Evolutionary conservation across 176 grass and related monocot genomes (phyloP).

Genomic region (Ensete glaucum): DNA sequence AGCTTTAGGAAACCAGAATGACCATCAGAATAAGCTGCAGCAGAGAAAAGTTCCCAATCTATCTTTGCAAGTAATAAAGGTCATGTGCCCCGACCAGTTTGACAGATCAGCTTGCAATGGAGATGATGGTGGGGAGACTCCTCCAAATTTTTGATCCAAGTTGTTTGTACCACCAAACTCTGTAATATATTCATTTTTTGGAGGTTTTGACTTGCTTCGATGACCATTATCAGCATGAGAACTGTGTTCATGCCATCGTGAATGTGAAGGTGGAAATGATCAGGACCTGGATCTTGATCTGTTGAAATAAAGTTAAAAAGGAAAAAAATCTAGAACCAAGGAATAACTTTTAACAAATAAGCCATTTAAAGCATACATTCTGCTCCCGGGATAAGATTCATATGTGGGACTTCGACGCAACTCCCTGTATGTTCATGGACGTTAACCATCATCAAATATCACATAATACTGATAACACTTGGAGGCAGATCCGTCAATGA

Average conservation of each 20-base stretch:
- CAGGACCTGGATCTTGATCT: slow-evolving; percentile 59
- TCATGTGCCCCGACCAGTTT: slow-evolving; percentile 87
- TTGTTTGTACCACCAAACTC: slow-evolving; percentile 82
- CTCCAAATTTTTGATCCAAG: slow-evolving; percentile 37
- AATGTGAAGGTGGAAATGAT: slow-evolving; percentile 77
- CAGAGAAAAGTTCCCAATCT: slow-evolving; percentile 48
- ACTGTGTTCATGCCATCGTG: slow-evolving; percentile 46
- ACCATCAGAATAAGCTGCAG: slow-evolving; percentile 39
- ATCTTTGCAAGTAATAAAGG: slow-evolving; percentile 77
- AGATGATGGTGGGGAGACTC: slow-evolving; percentile 87
- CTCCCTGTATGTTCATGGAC: slow-evolving; percentile 43
- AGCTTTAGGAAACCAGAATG: slow-evolving; percentile 27
- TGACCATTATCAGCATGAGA: slow-evolving; percentile 57
- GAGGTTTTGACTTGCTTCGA: slow-evolving; percentile 60
- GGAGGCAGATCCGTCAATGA: too few species aligned
- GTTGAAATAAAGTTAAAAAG: slow-evolving; percentile 23
- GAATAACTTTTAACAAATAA: not conserved
- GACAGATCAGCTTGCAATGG: slow-evolving; percentile 65
- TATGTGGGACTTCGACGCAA: slow-evolving; percentile 85
- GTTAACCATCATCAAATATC: not conserved
- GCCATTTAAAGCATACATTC: slow-evolving; percentile 34
- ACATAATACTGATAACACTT: not conserved
- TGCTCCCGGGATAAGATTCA: slow-evolving; percentile 84
- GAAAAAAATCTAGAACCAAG: not conserved
- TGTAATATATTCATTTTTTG: slow-evolving; percentile 90